Base-by-base conservation (phyloP, 2,329 filamentous ascomycete species). In the Calycina marina region DNA sequence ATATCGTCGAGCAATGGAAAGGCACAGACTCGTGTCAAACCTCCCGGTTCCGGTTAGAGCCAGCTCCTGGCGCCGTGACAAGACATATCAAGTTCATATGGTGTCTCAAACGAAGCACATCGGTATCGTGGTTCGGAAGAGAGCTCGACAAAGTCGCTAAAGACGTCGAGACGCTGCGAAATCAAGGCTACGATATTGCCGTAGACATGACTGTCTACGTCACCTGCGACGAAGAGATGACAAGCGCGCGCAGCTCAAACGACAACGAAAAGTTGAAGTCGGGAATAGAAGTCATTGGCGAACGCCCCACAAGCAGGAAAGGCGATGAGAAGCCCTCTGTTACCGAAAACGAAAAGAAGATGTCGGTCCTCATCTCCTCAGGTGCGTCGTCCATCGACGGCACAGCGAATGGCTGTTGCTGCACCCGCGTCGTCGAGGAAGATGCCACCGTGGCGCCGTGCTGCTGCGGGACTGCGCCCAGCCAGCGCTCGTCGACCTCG, bases 11-110 rank as follows among this genome's bases (percentile, higher is more conserved):
- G 25, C 39, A 46, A 36, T 46, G 44, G 40, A 38, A 22, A 20
- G 14, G 67, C 58, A 59, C 54, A 46, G 24, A 47, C 45, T 27
- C 53, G 58, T n/a, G n/a, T n/a, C 24, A 54, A 43, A 18, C 34
- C 38, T 18, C 45, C 17, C 15, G 29, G 33, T 25, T 22, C 32
- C 4, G 9, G 31, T 30, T 18, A 18, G 17, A n/a, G 11, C 31
- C 16, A 4, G 28, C 45, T 46, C 36, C 30, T 17, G 52, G 53
- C 11, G 45, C 53, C 4, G 60, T 59, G 5, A 68, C 63, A 0
- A 58, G 64, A 27, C 56, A 59, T 24, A 53, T 72, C 17, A 61
- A 62, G 1, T 70, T 71, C 38, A 54, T 71, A 6, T 75, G 70
- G 70, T 62, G 72, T 4, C 59, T 74, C 33, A 72, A 68, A 44